Evolutionary conservation across 208 protist species (phyloP), one percentile per base, ranked within the genome.

Genomic region (Naegleria gruberi): DNA sequence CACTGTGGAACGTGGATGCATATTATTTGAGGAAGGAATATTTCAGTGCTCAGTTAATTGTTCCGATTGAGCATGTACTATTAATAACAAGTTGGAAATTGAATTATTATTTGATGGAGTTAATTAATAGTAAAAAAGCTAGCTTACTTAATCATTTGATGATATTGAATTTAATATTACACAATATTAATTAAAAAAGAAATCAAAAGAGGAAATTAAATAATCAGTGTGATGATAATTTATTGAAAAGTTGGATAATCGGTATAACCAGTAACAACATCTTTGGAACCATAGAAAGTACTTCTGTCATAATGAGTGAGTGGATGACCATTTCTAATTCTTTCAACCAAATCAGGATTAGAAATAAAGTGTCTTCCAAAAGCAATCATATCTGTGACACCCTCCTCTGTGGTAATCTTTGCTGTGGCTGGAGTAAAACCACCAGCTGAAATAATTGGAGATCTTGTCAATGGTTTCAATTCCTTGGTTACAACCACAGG

Each of bases 281-380:
- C 8, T 44, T 6, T 10, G 40, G 46, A 55, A 15, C 15, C 5
- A 55, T 84, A 84, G 41, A 84, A 12, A 23, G 40, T 40, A 34
- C 4, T 30, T 12, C 23, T 43, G 7, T 84, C n/a, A 40, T 12
- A 7, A 3, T 84, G 17, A 34, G 4, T 84, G 17, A 84, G 43
- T n/a, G n/a, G n/a, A 3, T n/a, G 23, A 41, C 23, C 23, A 45
- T 84, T 84, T 7, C 43, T 84, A 4, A 47, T 90, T 34, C 94
- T 94, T 10, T 91, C 81, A 40, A 94, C 91, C 6, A 97, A 92
- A 89, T 96, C 95, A 0, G 95, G 94, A 92, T 96, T 96, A 26
- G 94, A 92, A 51, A 96, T 93, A 17, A 92, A 93, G 86, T 90
- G 92, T 40, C 77, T 34, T 26, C 94, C 95, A 46, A 96, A 95